Evolutionary conservation across 768 basidiomycete genomes (phyloP).

Genomic region (Hydnum rufescens): DNA sequence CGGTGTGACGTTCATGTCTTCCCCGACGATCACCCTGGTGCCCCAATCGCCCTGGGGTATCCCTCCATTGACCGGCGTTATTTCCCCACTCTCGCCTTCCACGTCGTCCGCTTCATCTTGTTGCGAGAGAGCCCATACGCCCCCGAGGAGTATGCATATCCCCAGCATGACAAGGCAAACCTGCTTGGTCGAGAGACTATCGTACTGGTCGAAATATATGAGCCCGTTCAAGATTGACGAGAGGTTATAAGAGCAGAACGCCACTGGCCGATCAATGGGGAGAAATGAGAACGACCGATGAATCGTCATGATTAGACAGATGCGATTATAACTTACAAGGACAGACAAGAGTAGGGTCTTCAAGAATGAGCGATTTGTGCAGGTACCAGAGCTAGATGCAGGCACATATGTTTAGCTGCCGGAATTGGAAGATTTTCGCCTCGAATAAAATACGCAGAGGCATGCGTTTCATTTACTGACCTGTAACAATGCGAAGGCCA

Average conservation of each 20-base stretch:
- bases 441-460: not conserved
- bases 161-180: slow-evolving; percentile 60
- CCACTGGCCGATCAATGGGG: slow-evolving; percentile 40
- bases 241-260: slow-evolving; percentile 89
- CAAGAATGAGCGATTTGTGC: slow-evolving; percentile 58
- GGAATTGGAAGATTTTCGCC: slow-evolving; percentile 16
- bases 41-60: slow-evolving; percentile 26
- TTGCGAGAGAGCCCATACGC: slow-evolving; percentile 78
- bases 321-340: slow-evolving; percentile 35
- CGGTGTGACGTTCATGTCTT: too few relatives aligned
- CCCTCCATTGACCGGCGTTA: slow-evolving; percentile 17
- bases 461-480: slow-evolving; percentile 16
- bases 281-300: slow-evolving; percentile 11
- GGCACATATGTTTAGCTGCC: slow-evolving; percentile 3
- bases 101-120: slow-evolving; percentile 28
- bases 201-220: slow-evolving; percentile 76
- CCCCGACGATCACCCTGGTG: too few relatives aligned
- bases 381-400: slow-evolving; percentile 49
- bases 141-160: slow-evolving; percentile 55
- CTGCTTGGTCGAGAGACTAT: slow-evolving; percentile 44
- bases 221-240: slow-evolving; percentile 81
- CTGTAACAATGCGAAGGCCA: slow-evolving; percentile 58
- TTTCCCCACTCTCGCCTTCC: not conserved
- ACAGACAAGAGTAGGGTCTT: slow-evolving; percentile 71
- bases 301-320: not conserved